Percentiles rank a stretch among this genome's conserved stretches.
Conservation (phyloP, 2,329 filamentous ascomycete genomes). For the Talaromyces sp. region DNA sequence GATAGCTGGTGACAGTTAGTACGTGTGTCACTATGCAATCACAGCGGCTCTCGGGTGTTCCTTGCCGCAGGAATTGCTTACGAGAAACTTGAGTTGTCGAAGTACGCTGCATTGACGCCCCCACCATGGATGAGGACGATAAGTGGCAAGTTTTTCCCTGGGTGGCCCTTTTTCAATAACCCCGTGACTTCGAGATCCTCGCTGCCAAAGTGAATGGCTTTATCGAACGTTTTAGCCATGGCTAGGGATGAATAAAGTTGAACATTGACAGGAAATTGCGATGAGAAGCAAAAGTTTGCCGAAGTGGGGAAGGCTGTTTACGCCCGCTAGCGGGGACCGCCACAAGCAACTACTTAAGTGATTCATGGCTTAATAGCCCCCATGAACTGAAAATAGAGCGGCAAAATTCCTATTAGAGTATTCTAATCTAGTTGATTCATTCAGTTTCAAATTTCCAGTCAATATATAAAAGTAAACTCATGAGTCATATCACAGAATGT, state of each 20-base stretch:
- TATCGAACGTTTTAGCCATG: neutral
- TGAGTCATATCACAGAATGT: slow-evolving; percentile 21
- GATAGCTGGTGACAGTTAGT: neutral
- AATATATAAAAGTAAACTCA: neutral
- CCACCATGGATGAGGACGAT: slow-evolving; percentile 37
- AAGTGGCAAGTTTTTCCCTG: slow-evolving; percentile 51
- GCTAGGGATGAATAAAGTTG: slow-evolving; percentile 37
- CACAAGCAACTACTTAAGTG: too few species aligned
- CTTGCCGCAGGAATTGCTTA: slow-evolving; percentile 1
- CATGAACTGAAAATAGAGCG: neutral
- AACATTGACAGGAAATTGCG: neutral
- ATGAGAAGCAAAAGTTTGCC: neutral
- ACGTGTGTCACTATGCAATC: neutral
- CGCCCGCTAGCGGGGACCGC: too few species aligned
- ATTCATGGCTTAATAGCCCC: neutral
- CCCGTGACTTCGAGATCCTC: neutral
- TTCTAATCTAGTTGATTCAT: neutral
- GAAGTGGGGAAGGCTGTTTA: neutral
- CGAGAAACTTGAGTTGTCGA: slow-evolving; percentile 21
- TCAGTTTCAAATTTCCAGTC: neutral
- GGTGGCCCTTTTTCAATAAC: neutral
- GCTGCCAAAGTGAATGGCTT: neutral
- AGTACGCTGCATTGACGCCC: slow-evolving; percentile 19
- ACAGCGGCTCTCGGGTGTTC: neutral
- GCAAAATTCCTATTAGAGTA: neutral